A percentile compares a stretch with the other conserved stretches of the same genome.
These are phyloP conservation scores for Paramecium primaurelia DNA, from an alignment of 73 alveolate genomes.

Conservation along the genomic window DNA sequence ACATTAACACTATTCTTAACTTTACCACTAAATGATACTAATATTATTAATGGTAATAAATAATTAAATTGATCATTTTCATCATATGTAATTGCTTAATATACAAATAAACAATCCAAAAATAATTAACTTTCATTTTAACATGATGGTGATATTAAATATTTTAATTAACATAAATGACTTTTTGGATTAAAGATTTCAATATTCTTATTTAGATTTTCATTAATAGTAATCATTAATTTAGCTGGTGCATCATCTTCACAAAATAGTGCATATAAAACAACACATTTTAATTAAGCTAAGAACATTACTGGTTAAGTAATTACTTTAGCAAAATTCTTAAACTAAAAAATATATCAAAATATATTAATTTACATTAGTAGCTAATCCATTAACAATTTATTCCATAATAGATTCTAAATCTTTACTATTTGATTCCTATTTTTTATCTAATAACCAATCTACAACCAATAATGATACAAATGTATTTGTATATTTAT, in stretches of 20 bases:
- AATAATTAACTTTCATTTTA: neutral
- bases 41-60: neutral
- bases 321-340: slow-evolving; percentile 31
- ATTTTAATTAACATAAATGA: slow-evolving; percentile 1
- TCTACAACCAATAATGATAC: neutral
- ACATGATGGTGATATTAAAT: neutral
- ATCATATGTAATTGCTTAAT: neutral
- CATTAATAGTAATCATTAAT: neutral
- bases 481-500: neutral
- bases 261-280: neutral
- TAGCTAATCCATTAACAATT: neutral
- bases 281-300: neutral
- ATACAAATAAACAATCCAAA: neutral
- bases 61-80: neutral
- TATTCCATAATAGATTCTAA: neutral
- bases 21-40: neutral
- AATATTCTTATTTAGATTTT: neutral
- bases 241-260: slow-evolving; percentile 49
- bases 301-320: slow-evolving; percentile 27
- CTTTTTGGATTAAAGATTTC: neutral
- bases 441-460: neutral
- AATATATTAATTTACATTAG: neutral
- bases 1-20: neutral
- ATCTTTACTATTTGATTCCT: neutral
- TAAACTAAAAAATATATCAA: neutral